Percentiles rank a stretch among this genome's conserved stretches.
phyloP scores from a whole-genome alignment of 495 filamentous ascomycete genomes.

The Podospora comata region DNA sequence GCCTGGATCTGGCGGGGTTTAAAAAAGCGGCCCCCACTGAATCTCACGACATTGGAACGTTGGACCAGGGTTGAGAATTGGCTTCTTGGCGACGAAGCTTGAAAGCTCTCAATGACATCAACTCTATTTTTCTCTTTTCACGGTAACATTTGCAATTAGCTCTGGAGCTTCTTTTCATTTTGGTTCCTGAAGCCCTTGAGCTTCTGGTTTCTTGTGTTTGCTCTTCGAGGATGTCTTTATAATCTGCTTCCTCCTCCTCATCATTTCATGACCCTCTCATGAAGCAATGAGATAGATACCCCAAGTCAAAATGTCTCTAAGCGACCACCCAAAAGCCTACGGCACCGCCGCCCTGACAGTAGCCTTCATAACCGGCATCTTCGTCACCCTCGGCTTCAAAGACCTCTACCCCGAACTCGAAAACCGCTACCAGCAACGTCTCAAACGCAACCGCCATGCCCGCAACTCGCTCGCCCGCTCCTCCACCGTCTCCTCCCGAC shows the following conservation, averaged over 20 bases:
- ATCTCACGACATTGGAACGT: not conserved
- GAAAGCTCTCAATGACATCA: not conserved
- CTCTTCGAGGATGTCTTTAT: not conserved
- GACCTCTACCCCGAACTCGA: conserved; percentile 70
- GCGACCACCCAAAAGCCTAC: conserved; percentile 53
- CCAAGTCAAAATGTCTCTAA: conserved; percentile 45
- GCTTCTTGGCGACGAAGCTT: not conserved
- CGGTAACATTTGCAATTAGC: not conserved
- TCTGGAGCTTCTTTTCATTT: not conserved
- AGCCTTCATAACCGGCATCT: conserved; percentile 71
- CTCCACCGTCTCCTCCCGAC: conserved; percentile 18
- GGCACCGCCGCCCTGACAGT: conserved; percentile 57
- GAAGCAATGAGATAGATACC: conserved; percentile 9
- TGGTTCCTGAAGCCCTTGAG: not conserved
- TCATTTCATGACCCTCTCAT: not conserved
- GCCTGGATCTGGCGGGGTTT: not conserved
- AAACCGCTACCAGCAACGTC: conserved; percentile 51
- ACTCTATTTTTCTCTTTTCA: not conserved
- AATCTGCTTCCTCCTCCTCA: not conserved
- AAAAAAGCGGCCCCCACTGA: not conserved
- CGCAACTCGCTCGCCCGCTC: not conserved
- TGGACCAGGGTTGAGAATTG: not conserved
- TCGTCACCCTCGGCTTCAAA: conserved; percentile 70
- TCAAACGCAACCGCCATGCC: conserved; percentile 14
- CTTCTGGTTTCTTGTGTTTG: not conserved